Conservation (phyloP, 148 eudicot species). For the Camellia sinensis region DNA sequence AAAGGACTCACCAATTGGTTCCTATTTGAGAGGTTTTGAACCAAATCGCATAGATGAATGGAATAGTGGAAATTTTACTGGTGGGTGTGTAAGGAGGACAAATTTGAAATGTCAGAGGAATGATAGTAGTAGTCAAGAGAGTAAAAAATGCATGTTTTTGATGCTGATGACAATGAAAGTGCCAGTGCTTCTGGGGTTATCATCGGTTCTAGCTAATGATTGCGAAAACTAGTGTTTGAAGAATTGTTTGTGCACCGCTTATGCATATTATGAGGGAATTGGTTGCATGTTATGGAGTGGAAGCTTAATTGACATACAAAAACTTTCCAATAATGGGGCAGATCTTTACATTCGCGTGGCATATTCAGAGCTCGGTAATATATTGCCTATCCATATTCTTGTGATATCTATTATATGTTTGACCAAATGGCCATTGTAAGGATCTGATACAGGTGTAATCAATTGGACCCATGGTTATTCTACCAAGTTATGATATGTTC, state of each 20-base stretch:
- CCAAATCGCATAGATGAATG: conserved; percentile 42
- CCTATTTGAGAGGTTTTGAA: conserved; percentile 48
- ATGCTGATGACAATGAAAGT: conserved; percentile 34
- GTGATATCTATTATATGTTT: neutral
- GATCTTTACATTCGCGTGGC: conserved; percentile 43
- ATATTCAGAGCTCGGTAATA: conserved; percentile 32
- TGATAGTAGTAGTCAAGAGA: neutral
- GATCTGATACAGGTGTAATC: too few species aligned
- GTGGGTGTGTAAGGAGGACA: conserved; percentile 47
- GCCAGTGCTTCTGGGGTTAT: conserved; percentile 29
- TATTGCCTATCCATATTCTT: neutral
- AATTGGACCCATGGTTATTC: too few species aligned
- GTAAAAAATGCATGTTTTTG: conserved; percentile 36
- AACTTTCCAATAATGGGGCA: conserved; percentile 22
- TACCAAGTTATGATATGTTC: too few species aligned
- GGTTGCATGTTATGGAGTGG: conserved; percentile 49
- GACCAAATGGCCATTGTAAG: too few species aligned
- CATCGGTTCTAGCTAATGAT: conserved; percentile 3
- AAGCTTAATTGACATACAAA: conserved; percentile 37
- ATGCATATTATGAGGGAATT: conserved; percentile 29
- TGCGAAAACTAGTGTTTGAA: conserved; percentile 32
- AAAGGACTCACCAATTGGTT: conserved; percentile 32
- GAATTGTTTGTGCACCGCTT: conserved; percentile 46
- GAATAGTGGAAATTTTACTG: conserved; percentile 41
- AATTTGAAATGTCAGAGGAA: conserved; percentile 33